These are phyloP conservation scores for Holtermannia corniformis DNA, from an alignment of 768 basidiomycete genomes.

Conservation along the genomic window DNA sequence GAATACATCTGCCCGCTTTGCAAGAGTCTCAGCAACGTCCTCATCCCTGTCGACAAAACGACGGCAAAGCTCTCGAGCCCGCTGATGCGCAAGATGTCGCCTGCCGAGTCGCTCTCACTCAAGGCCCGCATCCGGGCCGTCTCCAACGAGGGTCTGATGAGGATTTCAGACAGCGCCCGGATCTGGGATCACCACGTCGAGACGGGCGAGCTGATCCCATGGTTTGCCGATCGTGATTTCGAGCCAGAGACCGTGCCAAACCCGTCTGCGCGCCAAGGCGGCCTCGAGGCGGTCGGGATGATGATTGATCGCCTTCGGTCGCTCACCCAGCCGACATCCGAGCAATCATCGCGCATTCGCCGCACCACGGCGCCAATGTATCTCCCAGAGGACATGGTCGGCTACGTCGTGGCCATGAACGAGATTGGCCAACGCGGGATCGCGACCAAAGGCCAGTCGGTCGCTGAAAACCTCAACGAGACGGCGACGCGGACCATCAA, in stretches of 20 bases:
- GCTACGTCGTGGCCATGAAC: slow-evolving; percentile 72
- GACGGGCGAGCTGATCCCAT: slow-evolving; percentile 38
- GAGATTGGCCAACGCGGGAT: slow-evolving; percentile 72
- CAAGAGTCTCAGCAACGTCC: slow-evolving; percentile 89
- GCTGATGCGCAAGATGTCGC: slow-evolving; percentile 35
- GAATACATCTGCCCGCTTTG: slow-evolving; percentile 96
- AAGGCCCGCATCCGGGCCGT: slow-evolving; percentile 83
- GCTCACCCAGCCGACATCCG: slow-evolving; percentile 66
- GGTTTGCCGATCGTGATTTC: slow-evolving; percentile 36
- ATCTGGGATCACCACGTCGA: slow-evolving; percentile 40
- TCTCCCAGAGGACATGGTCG: slow-evolving; percentile 80
- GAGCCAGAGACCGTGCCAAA: slow-evolving; percentile 13
- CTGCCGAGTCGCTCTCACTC: slow-evolving; percentile 48
- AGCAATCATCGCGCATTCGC: slow-evolving; percentile 72
- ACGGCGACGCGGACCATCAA: slow-evolving; percentile 67
- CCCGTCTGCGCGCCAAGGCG: slow-evolving; percentile 13
- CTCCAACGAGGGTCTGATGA: slow-evolving; percentile 79
- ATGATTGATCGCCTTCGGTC: slow-evolving; percentile 83
- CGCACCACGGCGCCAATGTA: slow-evolving; percentile 75
- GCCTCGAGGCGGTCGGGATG: slow-evolving; percentile 53
- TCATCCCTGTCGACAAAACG: slow-evolving; percentile 61
- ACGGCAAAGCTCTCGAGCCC: slow-evolving; percentile 12
- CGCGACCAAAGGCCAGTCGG: slow-evolving; percentile 45
- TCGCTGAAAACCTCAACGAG: slow-evolving; percentile 71
- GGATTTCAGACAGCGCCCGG: slow-evolving; percentile 32